Base-by-base conservation (phyloP, 225 moss, liverwort and hornwort genomes). In the Physcomitrium patens region DNA sequence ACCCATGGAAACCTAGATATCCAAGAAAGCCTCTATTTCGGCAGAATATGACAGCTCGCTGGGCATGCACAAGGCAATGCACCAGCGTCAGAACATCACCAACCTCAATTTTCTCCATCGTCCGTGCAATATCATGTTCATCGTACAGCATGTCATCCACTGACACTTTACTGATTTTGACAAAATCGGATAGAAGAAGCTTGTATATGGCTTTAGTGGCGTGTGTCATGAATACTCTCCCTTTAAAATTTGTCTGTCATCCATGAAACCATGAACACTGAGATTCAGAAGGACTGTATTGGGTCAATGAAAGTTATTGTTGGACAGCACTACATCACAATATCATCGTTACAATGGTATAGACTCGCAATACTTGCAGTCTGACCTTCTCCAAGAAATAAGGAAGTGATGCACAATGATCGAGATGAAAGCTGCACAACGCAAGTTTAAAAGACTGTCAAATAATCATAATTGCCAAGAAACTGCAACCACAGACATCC, bases 211-310 rank as follows among this genome's bases (percentile, higher is more conserved):
- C 99, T 70, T 99, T 99, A 3, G 95, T 99, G 72, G 99, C 99
- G 85, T 93, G 99, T 18, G 99, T 99, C 99, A 99, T 99, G 77
- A 93, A 93, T 52, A 99, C 93, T 76, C 99, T 84, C 61, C 95
- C 99, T 75, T 92, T 93, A 65, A 95, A 99, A 59, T 90, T 99
- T 59, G 95, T 99, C 95, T 97, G 87, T 53, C 45, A 70, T 72
- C 49, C 81, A 57, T 55, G 31, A 75, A 46, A 16, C n/a, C 53
- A 67, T 13, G 19, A 66, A 49, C 42, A 66, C 16, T 62, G 9
- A 3, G 51, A 22, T 81, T 60, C 7, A 19, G 9, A 12, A 71
- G 31, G 7, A 73, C 0, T 65, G 20, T 48, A 52, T 8, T 48
- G 5, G 44, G 10, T 5, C 70, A 17, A 28, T 7, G 7, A 57